A percentile compares a stretch with the other conserved stretches of the same genome.
Conservation (phyloP, 345 rosid genomes). For the Populus ilicifolia region DNA sequence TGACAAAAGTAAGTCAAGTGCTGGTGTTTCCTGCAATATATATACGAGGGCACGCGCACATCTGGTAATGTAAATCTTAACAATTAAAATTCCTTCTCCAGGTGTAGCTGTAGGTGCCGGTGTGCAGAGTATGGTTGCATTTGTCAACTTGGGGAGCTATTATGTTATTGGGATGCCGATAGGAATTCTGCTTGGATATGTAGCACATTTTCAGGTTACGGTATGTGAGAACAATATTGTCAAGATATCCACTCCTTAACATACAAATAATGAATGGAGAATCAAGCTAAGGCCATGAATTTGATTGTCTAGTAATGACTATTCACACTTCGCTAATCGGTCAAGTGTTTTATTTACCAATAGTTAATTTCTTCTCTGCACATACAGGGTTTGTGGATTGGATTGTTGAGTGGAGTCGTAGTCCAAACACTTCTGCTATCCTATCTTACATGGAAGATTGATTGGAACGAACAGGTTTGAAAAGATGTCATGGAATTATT, state of each 20-base stretch:
- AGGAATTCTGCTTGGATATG: conserved; percentile 35
- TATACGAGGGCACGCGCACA: background rate
- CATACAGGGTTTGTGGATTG: conserved; percentile 23
- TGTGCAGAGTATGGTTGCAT: conserved; percentile 37
- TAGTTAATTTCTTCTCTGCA: background rate
- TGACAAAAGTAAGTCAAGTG: background rate
- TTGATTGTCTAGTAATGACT: too few relatives aligned
- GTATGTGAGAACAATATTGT: conserved; percentile 13
- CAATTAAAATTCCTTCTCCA: background rate
- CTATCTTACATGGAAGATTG: conserved; percentile 14
- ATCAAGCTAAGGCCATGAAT: too few relatives aligned
- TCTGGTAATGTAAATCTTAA: too few relatives aligned
- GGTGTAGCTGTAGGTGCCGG: conserved; percentile 57
- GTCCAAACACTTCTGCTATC: conserved; percentile 19
- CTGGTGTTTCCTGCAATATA: background rate
- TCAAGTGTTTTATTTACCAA: background rate
- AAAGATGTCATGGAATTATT: too few relatives aligned
- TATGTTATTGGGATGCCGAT: conserved; percentile 45
- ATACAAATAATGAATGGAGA: too few relatives aligned
- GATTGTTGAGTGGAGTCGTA: conserved; percentile 18
- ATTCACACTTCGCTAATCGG: too few relatives aligned
- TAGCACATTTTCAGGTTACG: conserved; percentile 27
- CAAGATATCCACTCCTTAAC: background rate
- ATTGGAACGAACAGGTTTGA: conserved; percentile 36
- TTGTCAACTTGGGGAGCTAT: conserved; percentile 46